These are phyloP conservation scores for Sistotremastrum niveocremeum DNA, from an alignment of 768 basidiomycete species.

Conservation along the genomic window DNA sequence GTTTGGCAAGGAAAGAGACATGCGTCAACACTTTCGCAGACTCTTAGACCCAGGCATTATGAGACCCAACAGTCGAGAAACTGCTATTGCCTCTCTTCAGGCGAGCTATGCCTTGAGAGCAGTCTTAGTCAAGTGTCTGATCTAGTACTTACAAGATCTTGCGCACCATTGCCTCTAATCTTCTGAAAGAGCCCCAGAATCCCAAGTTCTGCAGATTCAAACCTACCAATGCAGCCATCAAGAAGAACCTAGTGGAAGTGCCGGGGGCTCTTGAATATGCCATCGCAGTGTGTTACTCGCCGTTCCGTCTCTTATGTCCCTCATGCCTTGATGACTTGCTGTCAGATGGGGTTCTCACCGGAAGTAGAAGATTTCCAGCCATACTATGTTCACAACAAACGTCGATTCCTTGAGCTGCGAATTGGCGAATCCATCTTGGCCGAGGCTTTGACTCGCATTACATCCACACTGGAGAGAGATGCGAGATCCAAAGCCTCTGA, in stretches of 20 bases:
- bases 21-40: constrained; percentile 57
- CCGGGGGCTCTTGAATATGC: constrained; percentile 74
- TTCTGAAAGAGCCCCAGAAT: constrained; percentile 60
- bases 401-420: constrained; percentile 37
- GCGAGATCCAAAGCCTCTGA: constrained; percentile 37
- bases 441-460: constrained; percentile 45
- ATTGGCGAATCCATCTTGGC: constrained; percentile 53
- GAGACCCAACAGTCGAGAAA: constrained; percentile 51
- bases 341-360: constrained; percentile 62
- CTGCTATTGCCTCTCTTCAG: constrained; percentile 49
- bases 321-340: not conserved
- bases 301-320: not conserved
- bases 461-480: constrained; percentile 32
- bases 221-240: constrained; percentile 55
- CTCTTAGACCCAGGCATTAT: constrained; percentile 69
- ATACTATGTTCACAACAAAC: constrained; percentile 48
- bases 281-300: constrained; percentile 41
- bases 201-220: constrained; percentile 65
- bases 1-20: constrained; percentile 40
- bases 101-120: constrained; percentile 12
- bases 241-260: constrained; percentile 51
- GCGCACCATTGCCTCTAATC: constrained; percentile 55
- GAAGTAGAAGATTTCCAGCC: constrained; percentile 66
- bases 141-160: constrained; percentile 33
- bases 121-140: too few species aligned